These are phyloP conservation scores for Biancaea sappan DNA, from an alignment of 306 rosid species.

Conservation along the genomic window DNA sequence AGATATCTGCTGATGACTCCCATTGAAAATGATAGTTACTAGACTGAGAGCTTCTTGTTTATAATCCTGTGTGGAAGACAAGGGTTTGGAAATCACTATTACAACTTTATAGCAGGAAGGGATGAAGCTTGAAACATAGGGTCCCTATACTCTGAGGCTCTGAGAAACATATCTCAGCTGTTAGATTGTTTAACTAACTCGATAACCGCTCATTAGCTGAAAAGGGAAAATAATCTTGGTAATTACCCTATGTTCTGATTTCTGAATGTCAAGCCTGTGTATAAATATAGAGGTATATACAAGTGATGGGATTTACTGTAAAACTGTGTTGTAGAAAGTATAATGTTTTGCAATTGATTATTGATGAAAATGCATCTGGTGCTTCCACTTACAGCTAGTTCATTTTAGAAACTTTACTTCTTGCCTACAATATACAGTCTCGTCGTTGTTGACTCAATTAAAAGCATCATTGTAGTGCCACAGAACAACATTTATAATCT, in stretches of 20 bases:
- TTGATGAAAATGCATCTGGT: background rate
- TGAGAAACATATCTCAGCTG: slow-evolving; percentile 17
- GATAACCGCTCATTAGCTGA: background rate
- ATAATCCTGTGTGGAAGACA: background rate
- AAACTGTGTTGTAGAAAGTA: background rate
- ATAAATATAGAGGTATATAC: background rate
- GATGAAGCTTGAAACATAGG: background rate
- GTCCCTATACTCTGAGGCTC: slow-evolving; percentile 16
- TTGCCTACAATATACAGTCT: background rate
- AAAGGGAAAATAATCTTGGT: slow-evolving; percentile 23
- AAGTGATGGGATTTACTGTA: background rate
- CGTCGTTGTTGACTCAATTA: background rate
- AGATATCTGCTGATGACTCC: slow-evolving; percentile 18
- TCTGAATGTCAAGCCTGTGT: slow-evolving; percentile 2
- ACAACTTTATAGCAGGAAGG: background rate
- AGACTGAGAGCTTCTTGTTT: background rate
- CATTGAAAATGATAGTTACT: background rate
- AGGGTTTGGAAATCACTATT: background rate
- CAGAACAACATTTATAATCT: slow-evolving; percentile 5
- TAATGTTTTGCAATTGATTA: background rate
- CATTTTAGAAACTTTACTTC: background rate
- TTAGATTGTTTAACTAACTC: background rate
- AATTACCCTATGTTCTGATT: slow-evolving; percentile 7
- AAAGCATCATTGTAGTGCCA: background rate
- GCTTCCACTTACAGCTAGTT: background rate